Base-by-base conservation (phyloP, 2,329 filamentous ascomycete genomes). In the Fusarium sp. region DNA sequence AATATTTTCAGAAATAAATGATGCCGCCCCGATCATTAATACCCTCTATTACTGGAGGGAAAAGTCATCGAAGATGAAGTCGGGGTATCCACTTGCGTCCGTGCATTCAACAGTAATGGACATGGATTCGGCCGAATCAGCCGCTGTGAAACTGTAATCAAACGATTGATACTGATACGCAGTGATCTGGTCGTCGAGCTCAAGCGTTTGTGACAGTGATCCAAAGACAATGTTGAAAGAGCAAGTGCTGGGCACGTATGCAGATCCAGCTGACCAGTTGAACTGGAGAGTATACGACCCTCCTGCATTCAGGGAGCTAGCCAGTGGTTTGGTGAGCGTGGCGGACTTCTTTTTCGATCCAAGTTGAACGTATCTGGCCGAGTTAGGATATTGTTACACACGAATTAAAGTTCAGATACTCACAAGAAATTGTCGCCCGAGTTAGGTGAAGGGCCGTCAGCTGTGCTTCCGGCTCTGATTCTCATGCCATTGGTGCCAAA, bases 1-100 rank as follows among this genome's bases (percentile, higher is more conserved):
- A n/a, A 19, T 37, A 13, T 18, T 2, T 25, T 7, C 0, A 60
- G 35, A 50, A 60, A 13, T 19, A 12, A 40, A 50, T 21, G 5
- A 6, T n/a, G 16, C 35, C 33, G n/a, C 25, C 5, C 25, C 13
- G 6, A 15, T 15, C 8, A 33, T 49, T 1, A 59, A 16, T 3
- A 19, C n/a, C 2, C 18, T 54, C 21, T 9, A 18, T 43, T 54
- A 52, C 18, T 63, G 33, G 0, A 65, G 60, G 1, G 6, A 5
- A 23, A 67, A 59, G 37, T 66, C 64, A 6, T 67, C 64, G 2
- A 67, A 49, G 0, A 6, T n/a, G 10, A 67, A 67, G 25, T 59
- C 43, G 18, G 61, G 35, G 18, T 15, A n/a, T 1, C 10, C 32
- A 6, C 13, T 25, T 3, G 9, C n/a, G n/a, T 52, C 49, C 5